Base-by-base conservation (phyloP, 2,329 filamentous ascomycete genomes). In the Colletotrichum tofieldiae region DNA sequence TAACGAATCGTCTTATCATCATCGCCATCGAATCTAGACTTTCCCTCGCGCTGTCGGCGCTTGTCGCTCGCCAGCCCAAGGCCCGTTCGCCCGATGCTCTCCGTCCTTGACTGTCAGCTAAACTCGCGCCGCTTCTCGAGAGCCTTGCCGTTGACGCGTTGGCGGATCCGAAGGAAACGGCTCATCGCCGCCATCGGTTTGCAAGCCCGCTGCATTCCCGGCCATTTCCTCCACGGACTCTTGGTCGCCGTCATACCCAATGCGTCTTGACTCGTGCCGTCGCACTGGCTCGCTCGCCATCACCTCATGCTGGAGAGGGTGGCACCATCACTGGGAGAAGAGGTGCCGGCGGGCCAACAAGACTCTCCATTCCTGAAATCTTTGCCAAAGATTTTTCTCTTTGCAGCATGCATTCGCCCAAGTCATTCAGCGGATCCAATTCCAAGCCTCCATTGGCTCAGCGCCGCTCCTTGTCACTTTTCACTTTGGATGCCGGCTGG, bases 191-290 rank as follows among this genome's bases (percentile, higher is more conserved):
- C 55, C 26, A 23, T 55, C 55, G 39, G 20, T 39, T 32, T 32
- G 18, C 59, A 45, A n/a, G 41, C 39, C 26, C 51, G 68, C 56
- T 52, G 51, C 43, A 52, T 59, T 71, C 37, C 64, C 68, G 64
- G 23, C 29, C 23, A 23, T 51, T 56, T 63, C 47, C 37, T 29
- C 39, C 23, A 20, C 58, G 56, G 68, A 37, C 41, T 56, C 29
- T 67, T 45, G 49, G 6, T 52, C 39, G 52, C 68, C 65, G 65
- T 60, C 59, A 55, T 69, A 18, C 60, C 59, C 39, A 61, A 65
- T 54, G 59, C 60, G 45, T 59, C 65, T 72, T 72, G 70, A 72
- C 70, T 72, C 70, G 29, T 72, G 70, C 52, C 47, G 70, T 72
- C 65, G 65, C 70, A 70, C 60, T 70, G 65, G 47, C 55, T 65